These are phyloP conservation scores for Musa troglodytarum DNA, from an alignment of 176 grass and related monocot species.

Conservation along the genomic window DNA sequence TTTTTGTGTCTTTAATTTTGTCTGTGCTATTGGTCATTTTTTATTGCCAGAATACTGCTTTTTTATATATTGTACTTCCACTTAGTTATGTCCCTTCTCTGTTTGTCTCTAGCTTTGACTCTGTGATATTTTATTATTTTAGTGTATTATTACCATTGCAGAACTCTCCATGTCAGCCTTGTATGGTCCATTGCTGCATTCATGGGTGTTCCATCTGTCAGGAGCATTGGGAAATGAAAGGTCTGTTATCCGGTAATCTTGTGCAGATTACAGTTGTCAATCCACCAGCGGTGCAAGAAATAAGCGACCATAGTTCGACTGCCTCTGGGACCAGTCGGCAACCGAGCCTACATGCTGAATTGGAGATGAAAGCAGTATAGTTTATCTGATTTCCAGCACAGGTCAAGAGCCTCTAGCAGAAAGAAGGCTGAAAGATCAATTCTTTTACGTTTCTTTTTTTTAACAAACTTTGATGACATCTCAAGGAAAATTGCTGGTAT, in stretches of 20 bases:
- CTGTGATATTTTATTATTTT: not conserved
- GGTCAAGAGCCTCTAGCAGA: not conserved
- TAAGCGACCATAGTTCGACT: slow-evolving; percentile 25
- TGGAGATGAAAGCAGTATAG: slow-evolving; percentile 13
- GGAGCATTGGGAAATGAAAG: slow-evolving; percentile 85
- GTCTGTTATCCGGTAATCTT: slow-evolving; percentile 47
- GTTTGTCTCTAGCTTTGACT: not conserved
- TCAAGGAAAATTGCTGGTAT: not conserved
- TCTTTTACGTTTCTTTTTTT: not conserved
- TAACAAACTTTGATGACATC: not conserved
- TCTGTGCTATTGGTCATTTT: not conserved
- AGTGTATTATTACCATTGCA: slow-evolving; percentile 24
- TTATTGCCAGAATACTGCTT: not conserved
- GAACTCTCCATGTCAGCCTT: slow-evolving; percentile 83
- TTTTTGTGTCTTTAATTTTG: not conserved
- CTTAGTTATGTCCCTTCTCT: no score
- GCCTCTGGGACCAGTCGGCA: slow-evolving; percentile 25
- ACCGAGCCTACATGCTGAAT: slow-evolving; percentile 12
- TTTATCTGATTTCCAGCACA: not conserved
- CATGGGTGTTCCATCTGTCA: slow-evolving; percentile 94
- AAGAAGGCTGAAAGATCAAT: not conserved
- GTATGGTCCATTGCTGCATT: slow-evolving; percentile 88
- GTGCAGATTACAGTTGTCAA: slow-evolving; percentile 83
- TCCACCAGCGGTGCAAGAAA: slow-evolving; percentile 69
- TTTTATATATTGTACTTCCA: no score